Conservation (phyloP, 2,329 filamentous ascomycete species). For the Colletotrichum viniferum region DNA sequence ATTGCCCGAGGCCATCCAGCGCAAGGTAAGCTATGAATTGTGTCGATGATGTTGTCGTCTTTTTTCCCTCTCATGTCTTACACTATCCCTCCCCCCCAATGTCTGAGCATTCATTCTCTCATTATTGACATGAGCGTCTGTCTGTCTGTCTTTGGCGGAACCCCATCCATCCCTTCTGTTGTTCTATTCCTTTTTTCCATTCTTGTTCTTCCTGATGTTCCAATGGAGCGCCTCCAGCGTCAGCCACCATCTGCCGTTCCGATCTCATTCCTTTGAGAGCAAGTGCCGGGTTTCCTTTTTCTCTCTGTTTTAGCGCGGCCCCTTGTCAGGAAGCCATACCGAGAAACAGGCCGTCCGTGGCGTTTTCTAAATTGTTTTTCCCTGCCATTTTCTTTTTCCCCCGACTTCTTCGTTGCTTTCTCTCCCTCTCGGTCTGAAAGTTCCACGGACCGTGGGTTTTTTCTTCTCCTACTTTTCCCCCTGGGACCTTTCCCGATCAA, state of each 20-base stretch:
- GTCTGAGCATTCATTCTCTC: neutral
- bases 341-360: neutral
- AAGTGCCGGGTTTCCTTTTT: neutral
- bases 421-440: neutral
- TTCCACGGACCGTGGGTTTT: neutral
- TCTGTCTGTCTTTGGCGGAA: neutral
- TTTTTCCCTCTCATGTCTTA: neutral
- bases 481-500: neutral
- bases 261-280: neutral
- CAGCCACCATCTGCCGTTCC: neutral
- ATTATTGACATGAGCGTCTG: neutral
- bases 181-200: neutral
- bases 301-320: neutral
- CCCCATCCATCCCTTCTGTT: neutral
- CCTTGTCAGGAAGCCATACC: neutral
- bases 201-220: neutral
- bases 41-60: conserved; percentile 6
- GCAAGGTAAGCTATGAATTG: conserved; percentile 54
- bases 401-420: neutral
- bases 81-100: neutral
- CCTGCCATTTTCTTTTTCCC: neutral
- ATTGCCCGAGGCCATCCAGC: conserved; percentile 57
- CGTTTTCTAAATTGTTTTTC: neutral
- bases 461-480: neutral
- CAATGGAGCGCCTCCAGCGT: neutral